These are phyloP conservation scores for Forsythia viridissima DNA, from an alignment of 257 asterid genomes.

Conservation along the genomic window DNA sequence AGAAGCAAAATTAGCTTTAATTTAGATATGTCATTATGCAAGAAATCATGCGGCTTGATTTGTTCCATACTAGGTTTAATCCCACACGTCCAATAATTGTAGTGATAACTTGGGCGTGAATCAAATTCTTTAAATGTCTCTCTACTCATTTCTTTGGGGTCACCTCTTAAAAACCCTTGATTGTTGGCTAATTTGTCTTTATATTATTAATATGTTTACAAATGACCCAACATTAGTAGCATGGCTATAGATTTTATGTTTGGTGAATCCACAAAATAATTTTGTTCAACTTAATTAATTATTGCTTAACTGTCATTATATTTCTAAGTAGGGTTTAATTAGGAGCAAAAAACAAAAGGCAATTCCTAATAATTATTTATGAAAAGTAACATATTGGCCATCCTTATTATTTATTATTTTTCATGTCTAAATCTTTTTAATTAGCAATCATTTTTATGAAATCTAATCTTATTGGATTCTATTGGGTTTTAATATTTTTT, in stretches of 20 bases:
- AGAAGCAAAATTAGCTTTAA: background rate
- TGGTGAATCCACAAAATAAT: background rate
- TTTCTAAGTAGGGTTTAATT: background rate
- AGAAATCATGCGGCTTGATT: background rate
- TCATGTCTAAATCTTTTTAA: background rate
- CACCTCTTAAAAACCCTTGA: background rate
- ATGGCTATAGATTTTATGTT: background rate
- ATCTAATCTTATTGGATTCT: background rate
- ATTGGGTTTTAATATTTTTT: too few species aligned
- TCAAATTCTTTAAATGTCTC: background rate
- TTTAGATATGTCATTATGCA: background rate
- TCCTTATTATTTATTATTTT: too few species aligned
- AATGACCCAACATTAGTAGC: background rate
- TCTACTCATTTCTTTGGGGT: constrained; percentile 7
- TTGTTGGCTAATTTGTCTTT: constrained; percentile 2
- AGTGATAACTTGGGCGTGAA: background rate
- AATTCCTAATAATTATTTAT: background rate
- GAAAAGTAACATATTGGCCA: too few species aligned
- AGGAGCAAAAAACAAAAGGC: background rate
- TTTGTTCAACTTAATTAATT: background rate
- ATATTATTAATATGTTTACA: background rate
- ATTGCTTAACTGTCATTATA: background rate
- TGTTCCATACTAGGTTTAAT: constrained; percentile 1
- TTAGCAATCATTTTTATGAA: too few species aligned
- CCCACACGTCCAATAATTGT: background rate